Base-by-base conservation (phyloP, 139 green algal genomes). In the Coccomyxa sp. region DNA sequence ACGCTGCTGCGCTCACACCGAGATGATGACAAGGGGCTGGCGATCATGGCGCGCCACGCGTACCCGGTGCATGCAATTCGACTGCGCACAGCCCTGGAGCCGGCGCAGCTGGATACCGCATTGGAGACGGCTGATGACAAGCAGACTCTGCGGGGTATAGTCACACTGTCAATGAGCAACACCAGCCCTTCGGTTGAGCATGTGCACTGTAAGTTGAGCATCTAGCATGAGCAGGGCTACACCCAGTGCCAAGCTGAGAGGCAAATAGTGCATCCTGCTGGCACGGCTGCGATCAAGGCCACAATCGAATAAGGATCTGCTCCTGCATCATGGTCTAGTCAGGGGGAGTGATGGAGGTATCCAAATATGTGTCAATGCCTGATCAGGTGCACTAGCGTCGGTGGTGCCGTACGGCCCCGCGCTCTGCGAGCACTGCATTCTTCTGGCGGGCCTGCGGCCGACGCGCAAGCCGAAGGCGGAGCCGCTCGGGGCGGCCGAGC, bases 1-100 rank as follows among this genome's bases (percentile, higher is more conserved):
- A 98, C 94, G 30, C 89, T 99, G 85, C 91, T 99, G 85, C 91
- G 97, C 32, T 95, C 94, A 0, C 95, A 99, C 89, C 86, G 94
- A 11, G 96, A 99, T 81, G 96, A 99, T 80, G 92, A 90, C 66
- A 95, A 94, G 84, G 93, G 92, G 0, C 67, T 97, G 15, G 90
- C 91, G 67, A 94, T 96, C 81, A 92, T 96, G 90, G 79, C 92
- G 0, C 86, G 89, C 13, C 91, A 95, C 79, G 85, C 85, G 27
- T 97, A 97, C 84, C 93, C 94, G 31, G 83, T 97, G 45, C 87
- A 93, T 75, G 82, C 86, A 32, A 86, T 94, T 71, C 84, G 88
- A 27, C 85, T 90, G 74, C 79, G 85, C 30, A 58, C 80, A 59
- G 77, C 84, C 4, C 59, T 90, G 27, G 67, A 31, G 28, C 21